Base-by-base conservation (phyloP, 2,329 filamentous ascomycete genomes). In the Sordariomycetes sp. region DNA sequence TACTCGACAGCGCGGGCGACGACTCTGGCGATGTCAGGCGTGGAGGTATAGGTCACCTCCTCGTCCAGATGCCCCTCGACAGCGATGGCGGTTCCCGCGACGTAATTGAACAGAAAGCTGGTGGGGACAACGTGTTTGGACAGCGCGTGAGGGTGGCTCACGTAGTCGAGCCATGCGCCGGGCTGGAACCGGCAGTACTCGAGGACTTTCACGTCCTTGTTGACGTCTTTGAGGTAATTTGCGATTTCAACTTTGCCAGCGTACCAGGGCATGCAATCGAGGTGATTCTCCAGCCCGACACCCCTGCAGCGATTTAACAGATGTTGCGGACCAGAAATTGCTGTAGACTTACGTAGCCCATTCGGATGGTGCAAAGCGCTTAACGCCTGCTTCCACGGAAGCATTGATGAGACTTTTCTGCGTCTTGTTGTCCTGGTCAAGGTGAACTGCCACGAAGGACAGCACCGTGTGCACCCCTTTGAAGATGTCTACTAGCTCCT, bases 331-430 rank as follows among this genome's bases (percentile, higher is more conserved):
- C 21, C 21, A 11, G 30, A 4, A 20, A 21, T 12, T 19, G n/a
- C 6, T 9, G 8, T 5, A 9, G 6, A 39, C 46, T 50, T 38
- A 68, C 64, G 52, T 53, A 16, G 48, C 55, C 41, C 68, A 82
- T 42, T 83, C 79, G 23, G 71, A 72, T 1, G 75, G 73, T 10
- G 79, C 59, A 53, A 78, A 76, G 5, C 72, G 63, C 44, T 74
- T 67, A 6, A 81, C 72, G 2, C 73, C 72, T 4, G 72, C 75
- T 6, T 60, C 58, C 12, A 75, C 58, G 16, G 72, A 64, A 1
- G 75, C 76, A 27, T 78, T 66, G 21, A 79, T 66, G 34, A 79
- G 54, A 8, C 64, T 48, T 20, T 40, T 47, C 30, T 49, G 46
- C 4, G 66, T 50, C n/a, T 50, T 48, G 21, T 58, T 42, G 1